Evolutionary conservation across 306 rosid species (phyloP).

Genomic region (Betula pendula): DNA sequence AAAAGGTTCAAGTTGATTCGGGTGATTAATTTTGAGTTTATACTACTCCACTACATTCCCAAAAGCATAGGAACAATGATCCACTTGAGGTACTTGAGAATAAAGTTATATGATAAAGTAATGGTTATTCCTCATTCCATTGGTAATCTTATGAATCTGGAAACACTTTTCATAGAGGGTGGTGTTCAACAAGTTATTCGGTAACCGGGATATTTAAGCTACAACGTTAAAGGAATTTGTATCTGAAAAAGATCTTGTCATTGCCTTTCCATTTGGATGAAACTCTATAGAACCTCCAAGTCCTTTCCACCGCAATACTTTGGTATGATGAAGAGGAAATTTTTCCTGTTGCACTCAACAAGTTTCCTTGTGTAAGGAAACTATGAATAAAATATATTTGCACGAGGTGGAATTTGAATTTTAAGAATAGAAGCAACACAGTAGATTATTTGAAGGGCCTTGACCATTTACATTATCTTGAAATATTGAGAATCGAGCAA

Average conservation of each 20-base stretch:
- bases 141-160: background rate
- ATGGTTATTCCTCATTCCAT: background rate
- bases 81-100: background rate
- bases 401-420: rapidly evolving
- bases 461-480: background rate
- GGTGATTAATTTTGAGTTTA: background rate
- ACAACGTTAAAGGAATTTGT: background rate
- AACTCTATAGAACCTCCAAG: background rate
- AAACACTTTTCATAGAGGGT: background rate
- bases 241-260: no score
- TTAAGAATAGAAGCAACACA: rapidly evolving
- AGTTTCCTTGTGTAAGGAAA: background rate
- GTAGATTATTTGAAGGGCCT: no score
- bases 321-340: background rate
- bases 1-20: background rate
- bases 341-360: no score
- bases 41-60: background rate
- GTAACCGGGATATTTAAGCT: background rate
- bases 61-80: background rate
- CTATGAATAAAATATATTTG: background rate
- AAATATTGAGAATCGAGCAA: background rate
- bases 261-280: background rate
- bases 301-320: background rate
- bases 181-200: no score
- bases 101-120: background rate